Base-by-base conservation (phyloP, 768 basidiomycete species). In the Russula virescens region DNA sequence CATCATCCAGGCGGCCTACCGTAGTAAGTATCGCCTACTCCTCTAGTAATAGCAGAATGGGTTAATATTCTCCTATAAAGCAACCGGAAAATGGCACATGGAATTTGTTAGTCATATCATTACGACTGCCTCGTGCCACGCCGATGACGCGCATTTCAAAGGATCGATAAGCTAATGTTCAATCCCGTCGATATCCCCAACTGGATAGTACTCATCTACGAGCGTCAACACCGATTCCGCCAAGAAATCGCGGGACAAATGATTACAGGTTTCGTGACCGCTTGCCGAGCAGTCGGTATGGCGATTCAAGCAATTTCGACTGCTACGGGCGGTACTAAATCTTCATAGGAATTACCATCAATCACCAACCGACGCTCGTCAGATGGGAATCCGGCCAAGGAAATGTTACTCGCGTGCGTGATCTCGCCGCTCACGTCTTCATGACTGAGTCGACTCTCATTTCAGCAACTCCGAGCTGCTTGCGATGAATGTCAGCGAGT, bases 151-250 rank as follows among this genome's bases (percentile, higher is more conserved):
- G 9, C 35, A 1, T 35, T 19, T 34, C 21, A 47, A 26, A 88
- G 87, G 85, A 77, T 88, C 3, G 86, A 89, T 67, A 88, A 86
- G 65, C 76, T 77, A 26, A 89, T 92, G 73, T 88, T 76, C 73
- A 75, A 75, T 54, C 81, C 88, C 0, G 79, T 69, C 0, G 67
- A 65, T 9, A 80, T 92, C 55, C 71, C 75, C 0, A 75, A 78
- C 19, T 91, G 88, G 86, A 77, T 79, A 19, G 75, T 91, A 2
- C 78, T 88, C 2, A 68, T 89, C 28, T 91, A 85, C 64, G 89
- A 91, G 71, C 76, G 79, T 21, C 72, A 79, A 35, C 69, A 73
- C 19, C 81, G 86, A 21, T 89, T 92, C 71, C 72, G 69, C 43
- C 71, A 76, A 18, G 65, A 72, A 16, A 71, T 74, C 0, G 83